phyloP scores from a whole-genome alignment of 192 early-diverging fungal genomes.

The Gaertneriomyces sp. region DNA sequence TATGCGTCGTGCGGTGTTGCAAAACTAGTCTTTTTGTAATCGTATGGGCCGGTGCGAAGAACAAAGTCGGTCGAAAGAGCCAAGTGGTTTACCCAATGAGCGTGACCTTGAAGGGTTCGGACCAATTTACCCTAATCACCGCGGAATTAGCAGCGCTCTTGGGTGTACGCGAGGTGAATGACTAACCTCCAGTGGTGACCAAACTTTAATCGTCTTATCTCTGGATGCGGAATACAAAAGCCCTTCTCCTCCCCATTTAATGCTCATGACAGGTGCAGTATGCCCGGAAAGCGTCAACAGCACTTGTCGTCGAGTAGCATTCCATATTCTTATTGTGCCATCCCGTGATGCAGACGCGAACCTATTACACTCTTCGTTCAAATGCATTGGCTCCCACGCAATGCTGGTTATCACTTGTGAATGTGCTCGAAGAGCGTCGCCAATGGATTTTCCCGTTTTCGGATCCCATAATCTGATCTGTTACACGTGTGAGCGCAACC shows the following conservation, averaged over 20 bases:
- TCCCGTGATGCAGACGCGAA: constrained; percentile 92
- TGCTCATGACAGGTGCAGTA: constrained; percentile 88
- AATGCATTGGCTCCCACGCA: constrained; percentile 91
- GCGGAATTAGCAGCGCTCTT: constrained; percentile 11
- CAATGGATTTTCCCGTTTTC: constrained; percentile 72
- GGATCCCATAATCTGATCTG: constrained; percentile 83
- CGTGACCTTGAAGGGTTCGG: constrained; percentile 84
- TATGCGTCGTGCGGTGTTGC: constrained; percentile 63
- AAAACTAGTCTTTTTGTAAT: constrained; percentile 72
- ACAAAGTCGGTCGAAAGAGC: constrained; percentile 89
- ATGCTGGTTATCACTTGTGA: constrained; percentile 84
- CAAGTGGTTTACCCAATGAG: constrained; percentile 95
- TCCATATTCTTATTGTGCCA: constrained; percentile 90
- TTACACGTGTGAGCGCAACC: background rate
- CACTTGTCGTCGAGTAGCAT: constrained; percentile 70
- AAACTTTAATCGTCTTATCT: constrained; percentile 96
- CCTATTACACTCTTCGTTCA: constrained; percentile 74
- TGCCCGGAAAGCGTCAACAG: constrained; percentile 80
- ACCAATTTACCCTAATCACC: constrained; percentile 69
- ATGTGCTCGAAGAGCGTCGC: constrained; percentile 78
- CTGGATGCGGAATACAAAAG: constrained; percentile 87
- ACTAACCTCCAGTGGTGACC: constrained; percentile 58
- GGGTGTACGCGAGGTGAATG: background rate
- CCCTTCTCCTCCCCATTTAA: constrained; percentile 96
- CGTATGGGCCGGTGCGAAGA: constrained; percentile 83